Conservation (phyloP, 345 rosid species). For the Eucalyptus melliodora region DNA sequence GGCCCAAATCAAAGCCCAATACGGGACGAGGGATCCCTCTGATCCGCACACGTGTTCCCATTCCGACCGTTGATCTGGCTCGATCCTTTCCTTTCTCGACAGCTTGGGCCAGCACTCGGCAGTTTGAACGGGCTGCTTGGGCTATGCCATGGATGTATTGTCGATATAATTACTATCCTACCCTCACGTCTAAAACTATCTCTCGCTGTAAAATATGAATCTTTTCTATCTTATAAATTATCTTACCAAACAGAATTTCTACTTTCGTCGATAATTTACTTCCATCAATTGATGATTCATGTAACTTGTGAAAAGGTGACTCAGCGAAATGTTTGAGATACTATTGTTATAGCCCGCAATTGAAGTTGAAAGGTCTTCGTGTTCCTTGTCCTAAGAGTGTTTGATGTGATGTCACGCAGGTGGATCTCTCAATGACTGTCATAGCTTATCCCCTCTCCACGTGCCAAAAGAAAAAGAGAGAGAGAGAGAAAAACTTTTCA, state of each 20-base stretch:
- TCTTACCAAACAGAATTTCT: neutral
- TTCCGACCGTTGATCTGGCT: neutral
- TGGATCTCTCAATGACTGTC: neutral
- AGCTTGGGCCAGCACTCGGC: neutral
- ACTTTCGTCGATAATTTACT: neutral
- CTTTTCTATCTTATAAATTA: neutral
- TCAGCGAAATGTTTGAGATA: neutral
- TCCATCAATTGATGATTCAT: neutral
- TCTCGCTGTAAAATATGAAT: neutral
- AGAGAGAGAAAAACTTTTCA: neutral
- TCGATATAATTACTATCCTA: neutral
- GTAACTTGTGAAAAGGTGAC: no score
- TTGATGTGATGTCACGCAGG: neutral
- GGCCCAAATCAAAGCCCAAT: neutral
- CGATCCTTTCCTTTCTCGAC: neutral
- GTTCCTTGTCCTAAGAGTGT: neutral
- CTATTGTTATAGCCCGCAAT: neutral
- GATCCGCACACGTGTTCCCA: neutral
- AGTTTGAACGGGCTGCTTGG: neutral
- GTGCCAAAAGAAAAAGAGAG: fast-evolving
- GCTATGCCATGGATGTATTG: neutral
- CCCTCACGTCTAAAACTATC: neutral
- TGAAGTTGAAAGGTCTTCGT: neutral
- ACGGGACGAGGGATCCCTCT: neutral
- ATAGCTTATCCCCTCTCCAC: neutral